Evolutionary conservation across 1,284 basidiomycete genomes (phyloP), one percentile per base, ranked within the genome.

Genomic region (Kalmanozyma brasiliensis): DNA sequence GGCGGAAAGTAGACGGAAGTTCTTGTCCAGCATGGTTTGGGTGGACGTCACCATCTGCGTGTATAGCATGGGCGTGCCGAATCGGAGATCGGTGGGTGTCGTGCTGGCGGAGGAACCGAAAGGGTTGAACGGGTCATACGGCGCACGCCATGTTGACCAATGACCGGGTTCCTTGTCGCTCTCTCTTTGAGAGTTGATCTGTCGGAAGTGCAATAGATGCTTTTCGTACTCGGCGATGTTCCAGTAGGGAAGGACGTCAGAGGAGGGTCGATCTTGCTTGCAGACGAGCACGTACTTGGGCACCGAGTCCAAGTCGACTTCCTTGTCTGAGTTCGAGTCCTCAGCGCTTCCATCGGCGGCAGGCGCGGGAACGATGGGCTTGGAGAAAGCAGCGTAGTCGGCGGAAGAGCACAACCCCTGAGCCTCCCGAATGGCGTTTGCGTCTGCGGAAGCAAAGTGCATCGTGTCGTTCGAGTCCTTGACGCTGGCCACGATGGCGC

Each of bases 11-110:
- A 97, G 84, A 11, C 85, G 85, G 1, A 88, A 88, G 79, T 98
- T 98, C 76, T 89, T 91, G 79, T 97, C 93, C 1, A 98, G 86
- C 87, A 98, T 88, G 0, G 93, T 95, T 83, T 98, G 95, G 0
- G 95, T 98, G 71, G 92, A 94, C 0, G 93, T 93, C 7, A 98
- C 90, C 0, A 89, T 89, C 83, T 97, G 92, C 22, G 90, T 90
- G 74, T 97, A 98, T 19, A 94, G 78, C 33, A 97, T 79, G 16
- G 88, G 86, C 56, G 93, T 90, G 0, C 94, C 94, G 17, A 83
- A 59, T 24, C 29, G 35, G 20, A 23, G n/a, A 17, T 59, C 29
- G 4, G 19, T 23, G 14, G n/a, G 7, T 2, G n/a, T n/a, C 26
- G 22, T 26, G 34, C 19, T 20, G 16, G n/a, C 14, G 7, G 44